These are phyloP conservation scores for Buddleja alternifolia DNA, from an alignment of 257 asterid species.

Conservation along the genomic window DNA sequence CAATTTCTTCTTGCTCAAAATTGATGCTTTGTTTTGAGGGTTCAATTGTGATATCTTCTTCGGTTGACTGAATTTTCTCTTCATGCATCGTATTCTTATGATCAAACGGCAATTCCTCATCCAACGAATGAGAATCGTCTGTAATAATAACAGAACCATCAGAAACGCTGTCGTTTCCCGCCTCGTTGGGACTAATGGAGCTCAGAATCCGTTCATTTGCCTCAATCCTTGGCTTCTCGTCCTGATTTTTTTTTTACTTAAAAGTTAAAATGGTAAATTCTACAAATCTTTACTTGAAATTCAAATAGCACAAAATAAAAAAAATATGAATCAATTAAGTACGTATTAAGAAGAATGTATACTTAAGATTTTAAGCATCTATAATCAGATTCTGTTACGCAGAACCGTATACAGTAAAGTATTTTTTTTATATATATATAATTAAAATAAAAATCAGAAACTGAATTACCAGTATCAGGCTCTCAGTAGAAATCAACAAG, in stretches of 20 bases:
- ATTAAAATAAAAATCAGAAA: constrained; percentile 13
- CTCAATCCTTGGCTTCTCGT: constrained; percentile 33
- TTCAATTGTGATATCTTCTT: constrained; percentile 18
- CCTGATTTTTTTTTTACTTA: constrained; percentile 33
- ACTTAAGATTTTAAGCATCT: not conserved
- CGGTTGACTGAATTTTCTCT: not conserved
- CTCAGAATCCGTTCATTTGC: constrained; percentile 18
- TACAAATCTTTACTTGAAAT: not conserved
- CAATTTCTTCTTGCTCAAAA: constrained; percentile 4
- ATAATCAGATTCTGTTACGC: not conserved
- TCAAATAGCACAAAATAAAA: not conserved
- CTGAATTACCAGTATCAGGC: constrained; percentile 36
- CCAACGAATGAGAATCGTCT: constrained; percentile 5
- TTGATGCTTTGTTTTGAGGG: not conserved
- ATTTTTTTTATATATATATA: not conserved
- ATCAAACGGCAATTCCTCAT: constrained; percentile 11
- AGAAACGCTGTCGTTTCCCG: constrained; percentile 9
- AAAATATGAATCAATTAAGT: not conserved
- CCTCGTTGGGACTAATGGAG: not conserved
- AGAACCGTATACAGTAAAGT: not conserved
- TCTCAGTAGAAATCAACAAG: constrained; percentile 14
- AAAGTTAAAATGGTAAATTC: no score
- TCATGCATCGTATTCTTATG: not conserved
- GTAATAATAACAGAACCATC: constrained; percentile 23
- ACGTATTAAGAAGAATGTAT: not conserved